A percentile compares a stretch with the other conserved stretches of the same genome.
Evolutionary conservation across 176 grass and related monocot species (phyloP).

Genomic region (Triticum urartu): DNA sequence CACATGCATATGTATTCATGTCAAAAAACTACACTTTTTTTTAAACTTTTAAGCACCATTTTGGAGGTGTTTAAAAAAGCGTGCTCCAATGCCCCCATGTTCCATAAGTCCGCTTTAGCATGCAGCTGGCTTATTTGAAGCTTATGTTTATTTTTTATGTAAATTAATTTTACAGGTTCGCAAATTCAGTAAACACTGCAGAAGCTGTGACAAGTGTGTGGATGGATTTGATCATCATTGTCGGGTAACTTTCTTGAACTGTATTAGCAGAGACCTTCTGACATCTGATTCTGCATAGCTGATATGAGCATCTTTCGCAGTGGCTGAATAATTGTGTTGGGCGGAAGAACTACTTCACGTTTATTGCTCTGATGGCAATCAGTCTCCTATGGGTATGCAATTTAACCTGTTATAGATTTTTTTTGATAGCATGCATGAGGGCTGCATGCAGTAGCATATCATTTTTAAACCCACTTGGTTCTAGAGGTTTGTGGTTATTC

Average conservation of each 20-base stretch:
- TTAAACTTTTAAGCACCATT: too few relatives aligned
- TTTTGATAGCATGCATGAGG: neutral
- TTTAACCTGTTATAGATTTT: constrained; percentile 1
- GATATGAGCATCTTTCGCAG: constrained; percentile 47
- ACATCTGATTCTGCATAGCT: constrained; percentile 14
- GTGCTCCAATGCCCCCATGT: too few relatives aligned
- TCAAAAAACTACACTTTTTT: too few relatives aligned
- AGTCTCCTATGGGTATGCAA: constrained; percentile 86
- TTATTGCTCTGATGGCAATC: constrained; percentile 89
- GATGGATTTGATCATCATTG: constrained; percentile 99
- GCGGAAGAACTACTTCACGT: constrained; percentile 87
- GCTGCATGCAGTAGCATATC: neutral
- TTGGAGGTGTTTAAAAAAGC: too few relatives aligned
- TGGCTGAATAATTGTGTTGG: constrained; percentile 99
- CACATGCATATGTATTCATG: too few relatives aligned
- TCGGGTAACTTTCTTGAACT: constrained; percentile 55
- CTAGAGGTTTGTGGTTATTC: neutral
- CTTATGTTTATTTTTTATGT: constrained; percentile 15
- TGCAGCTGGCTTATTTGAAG: neutral
- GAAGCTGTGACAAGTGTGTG: constrained; percentile 99
- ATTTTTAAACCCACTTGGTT: neutral
- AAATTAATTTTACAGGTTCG: constrained; percentile 61
- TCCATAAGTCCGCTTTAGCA: neutral
- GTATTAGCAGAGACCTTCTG: constrained; percentile 5
- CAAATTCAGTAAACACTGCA: constrained; percentile 97